Percentiles rank a stretch among this genome's conserved stretches.
Conservation (phyloP, 192 early-diverging fungal genomes). For the Oehlia diaphana region DNA sequence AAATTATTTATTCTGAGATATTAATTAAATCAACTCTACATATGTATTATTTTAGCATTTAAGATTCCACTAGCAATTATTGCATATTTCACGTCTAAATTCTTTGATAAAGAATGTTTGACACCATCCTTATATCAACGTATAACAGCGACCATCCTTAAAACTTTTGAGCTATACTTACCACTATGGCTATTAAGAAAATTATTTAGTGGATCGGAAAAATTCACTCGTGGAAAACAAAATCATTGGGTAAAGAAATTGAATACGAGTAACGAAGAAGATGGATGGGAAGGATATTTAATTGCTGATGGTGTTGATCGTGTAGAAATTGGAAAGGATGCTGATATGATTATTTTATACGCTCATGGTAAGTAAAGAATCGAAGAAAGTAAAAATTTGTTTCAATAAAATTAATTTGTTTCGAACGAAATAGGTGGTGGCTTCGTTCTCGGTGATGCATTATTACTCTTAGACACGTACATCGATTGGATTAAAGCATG, state of each 20-base stretch:
- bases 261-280: not conserved
- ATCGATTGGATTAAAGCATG: conserved; percentile 22
- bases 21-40: too few species aligned
- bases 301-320: conserved; percentile 9
- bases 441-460: not conserved
- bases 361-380: conserved; percentile 26
- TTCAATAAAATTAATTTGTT: not conserved
- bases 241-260: conserved; percentile 6
- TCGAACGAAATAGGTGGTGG: conserved; percentile 11
- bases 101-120: too few species aligned
- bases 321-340: conserved; percentile 17
- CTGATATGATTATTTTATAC: conserved; percentile 21
- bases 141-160: not conserved
- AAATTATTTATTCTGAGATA: too few species aligned
- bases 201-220: not conserved
- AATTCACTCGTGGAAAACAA: not conserved
- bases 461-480: not conserved
- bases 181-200: not conserved
- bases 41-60: not conserved
- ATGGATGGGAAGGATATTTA: conserved; percentile 12
- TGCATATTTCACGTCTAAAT: not conserved
- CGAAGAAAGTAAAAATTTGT: not conserved
- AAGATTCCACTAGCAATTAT: not conserved
- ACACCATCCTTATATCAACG: conserved; percentile 16
- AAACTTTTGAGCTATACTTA: not conserved